Percentiles rank a stretch among this genome's conserved stretches.
Conservation (phyloP, 495 filamentous ascomycete species). For the Staphylotrichum longicolle region DNA sequence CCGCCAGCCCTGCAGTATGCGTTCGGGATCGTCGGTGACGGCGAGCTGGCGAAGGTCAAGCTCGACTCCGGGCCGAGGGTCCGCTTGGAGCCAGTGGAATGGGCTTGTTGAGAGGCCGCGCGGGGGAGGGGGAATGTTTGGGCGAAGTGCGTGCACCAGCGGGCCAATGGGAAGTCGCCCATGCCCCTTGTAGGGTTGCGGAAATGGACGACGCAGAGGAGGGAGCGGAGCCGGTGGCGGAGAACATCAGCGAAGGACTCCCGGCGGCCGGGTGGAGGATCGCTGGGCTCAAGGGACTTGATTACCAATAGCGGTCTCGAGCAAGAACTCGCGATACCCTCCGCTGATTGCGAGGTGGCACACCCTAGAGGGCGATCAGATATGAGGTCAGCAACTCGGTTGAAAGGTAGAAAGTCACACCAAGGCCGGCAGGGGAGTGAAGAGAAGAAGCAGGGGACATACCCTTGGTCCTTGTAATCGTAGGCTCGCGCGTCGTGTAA, state of each 20-base stretch:
- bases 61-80: not conserved
- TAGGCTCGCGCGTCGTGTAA: not conserved
- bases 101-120: not conserved
- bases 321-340: not conserved
- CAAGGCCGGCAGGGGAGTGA: too few species aligned
- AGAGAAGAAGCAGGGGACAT: not conserved
- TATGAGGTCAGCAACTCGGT: not conserved
- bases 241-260: too few species aligned
- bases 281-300: too few species aligned
- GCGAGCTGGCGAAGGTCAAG: not conserved
- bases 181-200: too few species aligned
- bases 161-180: too few species aligned
- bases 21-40: too few species aligned
- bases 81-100: not conserved
- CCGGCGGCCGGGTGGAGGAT: too few species aligned
- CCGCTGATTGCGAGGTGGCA: not conserved
- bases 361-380: not conserved
- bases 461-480: too few species aligned
- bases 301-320: not conserved
- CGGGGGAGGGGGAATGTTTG: not conserved
- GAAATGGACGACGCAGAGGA: too few species aligned
- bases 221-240: too few species aligned
- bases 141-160: not conserved
- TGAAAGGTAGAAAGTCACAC: too few species aligned
- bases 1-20: not conserved